Conservation (phyloP, 345 rosid species). For the Nephelium lappaceum region DNA sequence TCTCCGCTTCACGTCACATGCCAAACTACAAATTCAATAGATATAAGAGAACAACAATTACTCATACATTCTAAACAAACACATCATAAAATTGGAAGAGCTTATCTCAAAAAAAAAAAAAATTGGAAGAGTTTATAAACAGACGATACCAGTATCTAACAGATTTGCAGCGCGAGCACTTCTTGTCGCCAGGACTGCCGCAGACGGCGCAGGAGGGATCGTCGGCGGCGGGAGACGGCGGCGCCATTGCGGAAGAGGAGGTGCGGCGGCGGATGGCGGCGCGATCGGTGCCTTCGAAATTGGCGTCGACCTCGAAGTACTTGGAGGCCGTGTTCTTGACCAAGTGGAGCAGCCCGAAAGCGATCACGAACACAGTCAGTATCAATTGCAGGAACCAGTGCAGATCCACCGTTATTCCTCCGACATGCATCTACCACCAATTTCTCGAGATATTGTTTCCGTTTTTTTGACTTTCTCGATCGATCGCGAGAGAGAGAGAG, state of each 20-base stretch:
- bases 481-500: not conserved
- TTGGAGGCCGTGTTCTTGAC: conserved; percentile 79
- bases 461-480: not conserved
- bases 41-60: no score
- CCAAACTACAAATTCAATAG: not conserved
- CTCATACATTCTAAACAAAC: not conserved
- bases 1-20: not conserved
- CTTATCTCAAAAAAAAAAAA: no score
- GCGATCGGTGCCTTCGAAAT: conserved; percentile 45
- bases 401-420: conserved; percentile 69
- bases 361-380: conserved; percentile 51
- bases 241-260: not conserved
- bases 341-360: conserved; percentile 57
- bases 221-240: conserved; percentile 13
- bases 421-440: conserved; percentile 71
- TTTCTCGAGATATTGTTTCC: not conserved
- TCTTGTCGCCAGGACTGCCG: conserved; percentile 30
- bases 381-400: conserved; percentile 72
- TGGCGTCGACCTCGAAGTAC: conserved; percentile 87
- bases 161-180: conserved; percentile 63
- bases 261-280: not conserved
- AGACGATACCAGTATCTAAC: conserved; percentile 53
- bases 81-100: not conserved
- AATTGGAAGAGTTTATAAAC: not conserved
- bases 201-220: conserved; percentile 39